Evolutionary conservation across 495 filamentous ascomycete genomes (phyloP), one percentile per base, ranked within the genome.

Genomic region (Talaromyces adpressus): DNA sequence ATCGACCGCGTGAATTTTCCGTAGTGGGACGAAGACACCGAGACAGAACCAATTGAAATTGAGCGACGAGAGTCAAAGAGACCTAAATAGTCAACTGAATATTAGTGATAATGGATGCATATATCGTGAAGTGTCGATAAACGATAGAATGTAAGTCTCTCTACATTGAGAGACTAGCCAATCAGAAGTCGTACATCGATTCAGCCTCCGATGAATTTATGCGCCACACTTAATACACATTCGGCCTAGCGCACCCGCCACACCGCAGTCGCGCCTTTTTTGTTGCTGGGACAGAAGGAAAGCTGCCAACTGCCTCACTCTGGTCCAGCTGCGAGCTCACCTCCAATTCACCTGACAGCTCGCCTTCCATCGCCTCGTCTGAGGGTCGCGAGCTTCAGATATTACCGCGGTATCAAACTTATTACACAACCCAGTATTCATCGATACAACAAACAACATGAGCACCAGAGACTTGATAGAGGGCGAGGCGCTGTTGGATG

Each of bases 401-500:
- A 36, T 3, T 5, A 36, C 7, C 29, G 56, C 51, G 9, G 16
- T 16, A 30, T 36, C 3, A 22, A 2, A 7, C 1, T 58, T 5
- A 9, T 3, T 56, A 9, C n/a, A 56, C 11, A 1, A 12, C 11
- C 9, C 1, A 20, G 3, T 23, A 30, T 14, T 22, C 45, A 16
- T 41, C 4, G 4, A 16, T 16, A 56, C 22, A 27, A 29, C 52
- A 56, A 56, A 56, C 52, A 56, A 18, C 53, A 93, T 93, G 89
- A 90, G 85, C 75, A 82, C 89, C 77, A 84, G 85, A 69, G 88
- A 93, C 71, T 71, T 97, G 72, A 84, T 98, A 69, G 84, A 91
- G 62, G 87, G 87, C 62, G 89, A 93, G 80, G 94, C 93, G 57
- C 87, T 92, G 70, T 73, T 97, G 60, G 91, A 92, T 67, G 84